Evolutionary conservation across 164 flowering plant species (phyloP).

Genomic region (Magnolia sinica): DNA sequence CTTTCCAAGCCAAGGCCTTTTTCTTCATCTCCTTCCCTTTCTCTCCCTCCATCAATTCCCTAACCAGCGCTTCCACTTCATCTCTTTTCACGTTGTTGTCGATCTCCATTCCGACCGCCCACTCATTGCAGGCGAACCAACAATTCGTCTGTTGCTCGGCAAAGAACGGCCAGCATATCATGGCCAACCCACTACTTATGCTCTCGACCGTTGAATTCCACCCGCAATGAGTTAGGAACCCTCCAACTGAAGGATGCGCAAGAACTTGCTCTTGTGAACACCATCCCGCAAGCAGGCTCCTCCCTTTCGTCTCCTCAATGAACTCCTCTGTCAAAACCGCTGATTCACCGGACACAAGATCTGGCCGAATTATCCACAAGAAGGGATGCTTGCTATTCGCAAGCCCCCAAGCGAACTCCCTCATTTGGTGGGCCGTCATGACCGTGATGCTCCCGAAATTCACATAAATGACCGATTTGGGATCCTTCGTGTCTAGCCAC

Average conservation of each 20-base stretch:
- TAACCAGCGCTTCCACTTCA: conserved; percentile 3
- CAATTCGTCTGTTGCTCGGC: conserved; percentile 13
- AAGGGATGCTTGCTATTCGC: conserved; percentile 27
- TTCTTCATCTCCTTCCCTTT: conserved; percentile 13
- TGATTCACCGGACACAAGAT: conserved; percentile 21
- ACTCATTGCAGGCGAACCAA: conserved; percentile 2
- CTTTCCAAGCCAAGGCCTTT: conserved; percentile 9
- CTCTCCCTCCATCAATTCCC: conserved; percentile 9
- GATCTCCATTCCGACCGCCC: conserved; percentile 17
- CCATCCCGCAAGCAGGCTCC: conserved; percentile 20
- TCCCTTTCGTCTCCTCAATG: conserved; percentile 17
- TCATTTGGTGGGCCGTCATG: conserved; percentile 21
- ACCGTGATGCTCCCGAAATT: conserved; percentile 31
- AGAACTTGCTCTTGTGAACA: conserved; percentile 20
- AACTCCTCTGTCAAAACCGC: conserved; percentile 23
- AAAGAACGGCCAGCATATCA: conserved; percentile 14
- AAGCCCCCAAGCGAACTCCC: conserved; percentile 36
- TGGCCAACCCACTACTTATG: conserved; percentile 8
- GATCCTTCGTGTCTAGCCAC: conserved; percentile 22
- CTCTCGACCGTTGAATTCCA: conserved; percentile 15
- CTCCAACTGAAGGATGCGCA: conserved; percentile 5
- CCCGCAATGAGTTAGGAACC: conserved; percentile 12
- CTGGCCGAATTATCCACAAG: conserved; percentile 28
- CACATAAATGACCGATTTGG: conserved; percentile 26
- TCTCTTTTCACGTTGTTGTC: conserved; percentile 11